These are phyloP conservation scores for Exophiala oligosperma DNA, from an alignment of 2,329 filamentous ascomycete genomes.

Conservation along the genomic window DNA sequence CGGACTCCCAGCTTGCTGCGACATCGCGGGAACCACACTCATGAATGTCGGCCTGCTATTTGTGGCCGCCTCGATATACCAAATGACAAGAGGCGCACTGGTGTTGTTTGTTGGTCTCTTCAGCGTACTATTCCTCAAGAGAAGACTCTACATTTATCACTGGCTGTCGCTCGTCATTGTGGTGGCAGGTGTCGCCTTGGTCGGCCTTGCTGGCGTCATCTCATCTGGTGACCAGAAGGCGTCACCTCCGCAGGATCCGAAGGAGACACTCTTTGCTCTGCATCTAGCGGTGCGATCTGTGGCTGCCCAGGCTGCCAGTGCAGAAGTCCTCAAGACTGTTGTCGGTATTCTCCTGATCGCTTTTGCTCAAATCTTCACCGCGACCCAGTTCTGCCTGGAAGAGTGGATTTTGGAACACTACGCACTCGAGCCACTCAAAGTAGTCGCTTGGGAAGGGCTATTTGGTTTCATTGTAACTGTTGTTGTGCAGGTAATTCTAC, in stretches of 20 bases:
- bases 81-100: constrained; percentile 94
- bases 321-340: constrained; percentile 67
- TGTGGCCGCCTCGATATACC: constrained; percentile 93
- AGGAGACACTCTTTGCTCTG: constrained; percentile 29
- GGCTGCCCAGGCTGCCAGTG: constrained; percentile 44
- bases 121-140: constrained; percentile 84
- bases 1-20: constrained; percentile 83
- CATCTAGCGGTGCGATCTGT: constrained; percentile 36
- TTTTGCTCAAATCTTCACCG: constrained; percentile 93
- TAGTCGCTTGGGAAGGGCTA: constrained; percentile 94
- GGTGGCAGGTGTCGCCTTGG: constrained; percentile 81
- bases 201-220: constrained; percentile 84
- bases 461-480: constrained; percentile 85
- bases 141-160: constrained; percentile 81
- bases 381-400: constrained; percentile 92
- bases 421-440: constrained; percentile 78
- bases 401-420: constrained; percentile 86
- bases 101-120: constrained; percentile 96
- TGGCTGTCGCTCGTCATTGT: constrained; percentile 88
- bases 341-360: constrained; percentile 89
- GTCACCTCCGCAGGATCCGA: constrained; percentile 33
- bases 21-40: constrained; percentile 90
- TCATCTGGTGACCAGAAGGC: constrained; percentile 56
- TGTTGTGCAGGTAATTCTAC: constrained; percentile 75
- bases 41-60: constrained; percentile 97